These are phyloP conservation scores for Fusarium virguliforme DNA, from an alignment of 2,329 filamentous ascomycete species.

Conservation along the genomic window DNA sequence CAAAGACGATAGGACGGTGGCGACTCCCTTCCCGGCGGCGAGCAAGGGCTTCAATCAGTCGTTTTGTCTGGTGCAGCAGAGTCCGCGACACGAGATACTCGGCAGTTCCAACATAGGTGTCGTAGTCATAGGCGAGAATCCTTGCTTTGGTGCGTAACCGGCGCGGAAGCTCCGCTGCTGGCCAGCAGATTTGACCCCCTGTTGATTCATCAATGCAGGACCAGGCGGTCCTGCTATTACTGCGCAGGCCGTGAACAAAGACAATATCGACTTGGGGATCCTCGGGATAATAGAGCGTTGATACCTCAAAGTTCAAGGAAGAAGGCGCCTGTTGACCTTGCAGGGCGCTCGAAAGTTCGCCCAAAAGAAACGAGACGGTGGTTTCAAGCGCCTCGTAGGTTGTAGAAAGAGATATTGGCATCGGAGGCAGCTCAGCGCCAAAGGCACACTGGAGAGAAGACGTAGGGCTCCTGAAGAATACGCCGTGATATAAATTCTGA, in stretches of 20 bases:
- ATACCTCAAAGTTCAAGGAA: neutral
- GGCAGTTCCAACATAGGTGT: neutral
- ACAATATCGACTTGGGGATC: neutral
- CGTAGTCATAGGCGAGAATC: slow-evolving; percentile 5
- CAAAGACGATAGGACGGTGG: neutral
- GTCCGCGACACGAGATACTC: neutral
- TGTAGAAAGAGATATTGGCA: neutral
- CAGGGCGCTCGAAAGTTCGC: neutral
- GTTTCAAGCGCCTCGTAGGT: neutral
- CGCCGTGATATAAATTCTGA: neutral
- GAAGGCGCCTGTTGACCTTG: neutral
- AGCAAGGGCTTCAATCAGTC: neutral
- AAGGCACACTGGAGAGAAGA: neutral
- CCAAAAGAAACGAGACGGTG: neutral
- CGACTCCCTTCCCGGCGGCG: neutral
- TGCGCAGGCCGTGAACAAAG: neutral
- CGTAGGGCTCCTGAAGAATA: neutral
- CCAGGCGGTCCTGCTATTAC: neutral
- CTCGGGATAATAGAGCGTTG: neutral
- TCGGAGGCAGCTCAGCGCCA: neutral
- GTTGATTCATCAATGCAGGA: neutral
- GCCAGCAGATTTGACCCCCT: neutral
- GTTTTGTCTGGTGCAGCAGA: neutral
- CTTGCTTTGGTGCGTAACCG: neutral
- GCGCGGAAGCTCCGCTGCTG: neutral